These are phyloP conservation scores for Echites panduratus DNA, from an alignment of 257 asterid species.

Conservation along the genomic window DNA sequence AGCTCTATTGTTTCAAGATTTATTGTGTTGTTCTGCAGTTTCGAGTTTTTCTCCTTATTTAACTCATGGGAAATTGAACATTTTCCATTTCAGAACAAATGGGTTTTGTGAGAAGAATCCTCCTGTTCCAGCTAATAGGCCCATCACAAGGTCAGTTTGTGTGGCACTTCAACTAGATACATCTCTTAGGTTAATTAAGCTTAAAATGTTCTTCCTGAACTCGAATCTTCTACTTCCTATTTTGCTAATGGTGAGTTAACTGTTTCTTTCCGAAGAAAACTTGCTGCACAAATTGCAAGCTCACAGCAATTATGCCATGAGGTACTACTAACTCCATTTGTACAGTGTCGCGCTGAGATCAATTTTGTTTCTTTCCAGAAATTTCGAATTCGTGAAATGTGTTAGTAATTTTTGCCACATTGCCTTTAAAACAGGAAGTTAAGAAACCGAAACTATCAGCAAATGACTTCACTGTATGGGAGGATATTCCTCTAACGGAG, in stretches of 20 bases:
- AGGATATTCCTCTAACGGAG: slow-evolving; percentile 47
- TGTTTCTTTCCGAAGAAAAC: slow-evolving; percentile 41
- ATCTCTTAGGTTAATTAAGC: neutral
- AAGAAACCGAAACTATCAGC: slow-evolving; percentile 34
- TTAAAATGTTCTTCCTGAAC: neutral
- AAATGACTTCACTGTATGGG: slow-evolving; percentile 31
- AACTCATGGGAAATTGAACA: neutral
- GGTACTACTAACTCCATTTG: slow-evolving; percentile 26
- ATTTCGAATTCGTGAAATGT: neutral
- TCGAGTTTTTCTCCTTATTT: neutral
- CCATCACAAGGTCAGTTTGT: slow-evolving; percentile 62
- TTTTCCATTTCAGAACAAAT: slow-evolving; percentile 43
- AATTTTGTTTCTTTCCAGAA: neutral
- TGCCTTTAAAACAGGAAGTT: slow-evolving; percentile 22
- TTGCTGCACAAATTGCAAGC: slow-evolving; percentile 65
- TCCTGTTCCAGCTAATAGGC: slow-evolving; percentile 45
- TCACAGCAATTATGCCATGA: slow-evolving; percentile 38
- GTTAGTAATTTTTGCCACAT: neutral
- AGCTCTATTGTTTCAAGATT: slow-evolving; percentile 12
- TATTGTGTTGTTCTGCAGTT: neutral
- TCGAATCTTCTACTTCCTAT: neutral
- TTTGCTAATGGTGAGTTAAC: slow-evolving; percentile 19
- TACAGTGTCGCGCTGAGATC: neutral
- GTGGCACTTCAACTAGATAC: neutral
- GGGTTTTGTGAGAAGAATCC: slow-evolving; percentile 45